Evolutionary conservation across 306 rosid genomes (phyloP).

Genomic region (Quercus ilex): DNA sequence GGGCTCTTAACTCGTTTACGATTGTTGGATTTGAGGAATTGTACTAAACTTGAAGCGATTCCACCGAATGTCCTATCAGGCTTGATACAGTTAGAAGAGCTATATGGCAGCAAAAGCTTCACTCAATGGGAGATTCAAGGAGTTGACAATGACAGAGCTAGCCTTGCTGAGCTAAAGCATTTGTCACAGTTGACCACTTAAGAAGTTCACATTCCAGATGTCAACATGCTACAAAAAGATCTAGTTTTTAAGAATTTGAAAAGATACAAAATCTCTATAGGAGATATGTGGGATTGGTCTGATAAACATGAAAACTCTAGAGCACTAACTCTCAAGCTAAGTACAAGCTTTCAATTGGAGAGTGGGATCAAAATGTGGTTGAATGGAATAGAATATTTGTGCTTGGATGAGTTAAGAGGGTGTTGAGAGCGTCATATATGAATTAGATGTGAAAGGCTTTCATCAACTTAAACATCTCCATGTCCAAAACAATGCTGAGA

Average conservation of each 20-base stretch:
- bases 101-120: not conserved
- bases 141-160: not conserved
- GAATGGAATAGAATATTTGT: too few relatives aligned
- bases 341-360: too few relatives aligned
- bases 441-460: too few relatives aligned
- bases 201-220: not conserved
- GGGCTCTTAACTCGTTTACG: not conserved
- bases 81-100: slow-evolving; percentile 7
- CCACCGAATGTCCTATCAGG: slow-evolving; percentile 11
- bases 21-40: not conserved
- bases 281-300: not conserved
- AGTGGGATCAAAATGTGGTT: too few relatives aligned
- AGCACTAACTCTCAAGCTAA: too few relatives aligned
- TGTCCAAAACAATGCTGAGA: too few relatives aligned
- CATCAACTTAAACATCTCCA: too few relatives aligned
- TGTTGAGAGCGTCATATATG: too few relatives aligned
- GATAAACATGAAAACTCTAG: too few relatives aligned
- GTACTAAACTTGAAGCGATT: not conserved
- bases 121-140: not conserved
- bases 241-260: not conserved
- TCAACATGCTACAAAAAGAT: not conserved
- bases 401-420: too few relatives aligned
- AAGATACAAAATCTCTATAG: not conserved
- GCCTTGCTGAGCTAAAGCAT: not conserved
- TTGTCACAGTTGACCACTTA: not conserved